A percentile compares a stretch with the other conserved stretches of the same genome.
Conservation (phyloP, 2,329 filamentous ascomycete species). For the Trichoderma brevicompactum region DNA sequence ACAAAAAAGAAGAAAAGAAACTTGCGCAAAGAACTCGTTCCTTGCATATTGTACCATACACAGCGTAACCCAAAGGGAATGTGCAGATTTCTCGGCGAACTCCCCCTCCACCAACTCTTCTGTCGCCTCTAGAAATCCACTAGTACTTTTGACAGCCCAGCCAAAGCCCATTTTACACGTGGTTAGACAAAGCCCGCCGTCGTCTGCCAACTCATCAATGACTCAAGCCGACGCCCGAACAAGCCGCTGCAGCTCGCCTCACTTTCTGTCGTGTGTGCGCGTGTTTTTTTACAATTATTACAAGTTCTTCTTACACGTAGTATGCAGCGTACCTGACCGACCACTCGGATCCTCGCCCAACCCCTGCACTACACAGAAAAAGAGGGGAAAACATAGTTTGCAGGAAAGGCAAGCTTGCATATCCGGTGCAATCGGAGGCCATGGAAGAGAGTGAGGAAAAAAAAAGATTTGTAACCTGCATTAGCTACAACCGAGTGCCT, state of each 20-base stretch:
- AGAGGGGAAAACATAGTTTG: neutral
- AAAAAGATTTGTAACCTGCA: conserved; percentile 5
- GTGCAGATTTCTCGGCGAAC: too few species aligned
- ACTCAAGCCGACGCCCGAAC: conserved; percentile 15
- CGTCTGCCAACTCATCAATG: conserved; percentile 23
- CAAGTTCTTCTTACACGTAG: neutral
- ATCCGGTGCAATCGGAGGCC: conserved; percentile 16
- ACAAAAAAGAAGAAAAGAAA: neutral
- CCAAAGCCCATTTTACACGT: conserved; percentile 13
- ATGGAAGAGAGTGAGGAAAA: neutral
- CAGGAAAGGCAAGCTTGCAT: neutral
- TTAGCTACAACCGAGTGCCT: conserved; percentile 4
- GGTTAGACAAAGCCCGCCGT: neutral
- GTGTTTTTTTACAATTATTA: too few species aligned
- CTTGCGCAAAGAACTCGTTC: neutral
- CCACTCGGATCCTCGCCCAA: conserved; percentile 10
- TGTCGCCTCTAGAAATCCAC: neutral
- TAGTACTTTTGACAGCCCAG: conserved; percentile 16
- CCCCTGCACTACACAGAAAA: neutral
- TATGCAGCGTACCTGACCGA: neutral
- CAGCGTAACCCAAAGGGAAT: too few species aligned
- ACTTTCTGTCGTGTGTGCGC: neutral
- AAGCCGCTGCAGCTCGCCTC: conserved; percentile 19
- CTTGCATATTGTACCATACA: too few species aligned
- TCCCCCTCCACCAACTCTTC: neutral